phyloP scores from a whole-genome alignment of 2,329 filamentous ascomycete species.

The Diaporthe australafricana region DNA sequence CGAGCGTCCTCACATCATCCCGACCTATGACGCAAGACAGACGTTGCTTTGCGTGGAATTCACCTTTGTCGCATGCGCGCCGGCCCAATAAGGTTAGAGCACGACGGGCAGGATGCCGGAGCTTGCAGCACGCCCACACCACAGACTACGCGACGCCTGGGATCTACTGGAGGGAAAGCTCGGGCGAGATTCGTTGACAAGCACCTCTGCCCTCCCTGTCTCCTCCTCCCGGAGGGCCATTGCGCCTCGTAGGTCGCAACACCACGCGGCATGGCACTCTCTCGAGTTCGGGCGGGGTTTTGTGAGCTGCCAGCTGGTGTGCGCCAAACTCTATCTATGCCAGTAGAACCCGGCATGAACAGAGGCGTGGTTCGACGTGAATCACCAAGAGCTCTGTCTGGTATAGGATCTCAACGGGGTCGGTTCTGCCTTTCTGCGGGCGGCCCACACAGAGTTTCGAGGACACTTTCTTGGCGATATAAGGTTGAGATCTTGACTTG shows the following conservation, averaged over 20 bases:
- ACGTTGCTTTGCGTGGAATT: constrained; percentile 13
- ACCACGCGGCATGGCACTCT: constrained; percentile 14
- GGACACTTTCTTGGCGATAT: constrained; percentile 15
- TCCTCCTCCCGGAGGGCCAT: not conserved
- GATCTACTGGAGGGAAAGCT: not conserved
- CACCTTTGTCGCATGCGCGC: constrained; percentile 1
- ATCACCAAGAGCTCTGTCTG: not conserved
- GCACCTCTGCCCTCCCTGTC: not conserved
- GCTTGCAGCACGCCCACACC: constrained; percentile 4
- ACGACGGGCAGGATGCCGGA: constrained; percentile 21
- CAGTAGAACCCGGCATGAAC: not conserved
- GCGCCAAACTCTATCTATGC: constrained; percentile 10
- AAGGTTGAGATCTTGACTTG: constrained; percentile 24
- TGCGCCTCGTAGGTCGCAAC: not conserved
- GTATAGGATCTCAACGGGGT: too few species aligned
- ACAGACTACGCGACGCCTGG: constrained; percentile 12
- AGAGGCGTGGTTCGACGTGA: not conserved
- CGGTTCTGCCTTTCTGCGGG: too few species aligned
- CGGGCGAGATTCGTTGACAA: constrained; percentile 7
- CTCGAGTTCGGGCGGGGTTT: constrained; percentile 18
- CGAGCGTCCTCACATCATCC: constrained; percentile 11
- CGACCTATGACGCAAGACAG: constrained; percentile 37
- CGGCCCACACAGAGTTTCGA: not conserved
- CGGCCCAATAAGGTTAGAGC: constrained; percentile 24
- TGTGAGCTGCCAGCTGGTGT: not conserved